Percentiles rank a stretch among this genome's conserved stretches.
Conservation (phyloP, 371 early-diverging fungal species). For the Batkoa obscura region DNA sequence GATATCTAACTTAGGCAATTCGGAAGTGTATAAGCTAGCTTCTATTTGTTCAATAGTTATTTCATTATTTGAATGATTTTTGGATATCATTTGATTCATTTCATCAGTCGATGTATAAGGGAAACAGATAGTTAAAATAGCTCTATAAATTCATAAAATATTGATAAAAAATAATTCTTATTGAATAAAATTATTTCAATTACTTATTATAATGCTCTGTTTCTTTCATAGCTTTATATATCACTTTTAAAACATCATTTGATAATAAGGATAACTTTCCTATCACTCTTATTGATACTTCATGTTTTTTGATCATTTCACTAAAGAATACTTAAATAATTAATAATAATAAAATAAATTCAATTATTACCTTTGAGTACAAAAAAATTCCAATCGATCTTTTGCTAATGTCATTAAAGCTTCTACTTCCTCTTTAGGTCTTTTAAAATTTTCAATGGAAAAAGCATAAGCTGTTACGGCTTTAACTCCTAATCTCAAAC, state of each 20-base stretch:
- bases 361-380: conserved; percentile 46
- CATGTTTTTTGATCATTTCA: conserved; percentile 47
- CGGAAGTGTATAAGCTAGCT: conserved; percentile 38
- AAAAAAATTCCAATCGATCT: conserved; percentile 52
- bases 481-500: conserved; percentile 65
- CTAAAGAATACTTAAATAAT: conserved; percentile 16
- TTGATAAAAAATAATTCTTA: conserved; percentile 11
- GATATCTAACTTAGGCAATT: conserved; percentile 71
- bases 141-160: conserved; percentile 13
- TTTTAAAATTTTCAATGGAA: conserved; percentile 92
- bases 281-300: conserved; percentile 58
- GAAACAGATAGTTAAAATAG: conserved; percentile 81
- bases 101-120: conserved; percentile 94
- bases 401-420: conserved; percentile 70
- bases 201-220: conserved; percentile 53
- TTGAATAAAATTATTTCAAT: background rate
- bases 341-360: background rate
- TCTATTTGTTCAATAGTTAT: conserved; percentile 38
- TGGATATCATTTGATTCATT: conserved; percentile 30
- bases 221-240: conserved; percentile 31
- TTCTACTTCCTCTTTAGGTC: conserved; percentile 78
- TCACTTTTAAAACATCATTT: conserved; percentile 34
- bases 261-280: conserved; percentile 61
- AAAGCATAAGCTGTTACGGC: conserved; percentile 96
- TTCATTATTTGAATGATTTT: conserved; percentile 27